Conservation (phyloP, 73 alveolate genomes). For the Paramecium octaurelia region DNA sequence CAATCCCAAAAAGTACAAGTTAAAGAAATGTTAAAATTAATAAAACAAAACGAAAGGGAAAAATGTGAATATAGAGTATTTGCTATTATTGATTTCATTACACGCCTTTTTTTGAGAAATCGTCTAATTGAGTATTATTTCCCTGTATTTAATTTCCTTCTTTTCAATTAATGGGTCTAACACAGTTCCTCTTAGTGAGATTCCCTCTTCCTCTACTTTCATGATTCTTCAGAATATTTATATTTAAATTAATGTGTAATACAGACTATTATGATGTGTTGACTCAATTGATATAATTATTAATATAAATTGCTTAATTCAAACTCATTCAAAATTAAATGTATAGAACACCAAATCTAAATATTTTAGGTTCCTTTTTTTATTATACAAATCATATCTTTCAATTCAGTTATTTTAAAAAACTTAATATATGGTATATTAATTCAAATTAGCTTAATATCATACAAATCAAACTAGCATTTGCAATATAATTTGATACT, state of each 20-base stretch:
- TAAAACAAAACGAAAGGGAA: slow-evolving; percentile 86
- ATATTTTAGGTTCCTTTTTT: neutral
- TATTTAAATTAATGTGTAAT: neutral
- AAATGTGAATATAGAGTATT: slow-evolving; percentile 79
- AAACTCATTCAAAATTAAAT: neutral
- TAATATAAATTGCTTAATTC: neutral
- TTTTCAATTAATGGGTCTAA: neutral
- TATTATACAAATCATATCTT: no score
- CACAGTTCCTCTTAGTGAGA: neutral
- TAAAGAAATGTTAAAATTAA: slow-evolving; percentile 87
- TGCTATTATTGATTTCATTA: slow-evolving; percentile 78
- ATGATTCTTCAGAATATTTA: neutral
- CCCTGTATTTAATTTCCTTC: neutral
- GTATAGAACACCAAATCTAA: no score
- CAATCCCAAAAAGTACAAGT: slow-evolving; percentile 82
- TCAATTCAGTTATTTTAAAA: no score
- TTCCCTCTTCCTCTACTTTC: slow-evolving; percentile 34
- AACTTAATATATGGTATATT: no score
- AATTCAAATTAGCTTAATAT: no score
- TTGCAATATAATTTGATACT: neutral
- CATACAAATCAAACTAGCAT: no score
- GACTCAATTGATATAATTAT: neutral
- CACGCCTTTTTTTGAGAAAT: neutral
- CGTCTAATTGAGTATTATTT: neutral
- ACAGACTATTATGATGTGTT: neutral